A percentile compares a stretch with the other conserved stretches of the same genome.
These are phyloP conservation scores for Fraxinus latifolia DNA, from an alignment of 305 asterid species.

Conservation along the genomic window DNA sequence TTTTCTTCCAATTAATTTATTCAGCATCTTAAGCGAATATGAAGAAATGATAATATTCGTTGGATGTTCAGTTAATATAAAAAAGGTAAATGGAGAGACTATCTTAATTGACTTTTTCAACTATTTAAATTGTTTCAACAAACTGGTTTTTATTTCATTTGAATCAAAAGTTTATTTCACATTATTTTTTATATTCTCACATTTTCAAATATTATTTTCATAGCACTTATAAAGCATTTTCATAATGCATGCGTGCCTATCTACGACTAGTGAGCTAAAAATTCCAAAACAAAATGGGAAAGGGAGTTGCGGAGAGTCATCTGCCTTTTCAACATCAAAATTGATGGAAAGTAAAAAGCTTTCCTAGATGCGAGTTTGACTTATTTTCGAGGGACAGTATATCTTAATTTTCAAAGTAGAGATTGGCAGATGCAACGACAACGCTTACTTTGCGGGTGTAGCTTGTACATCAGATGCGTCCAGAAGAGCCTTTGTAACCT, in stretches of 20 bases:
- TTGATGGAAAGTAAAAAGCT: not conserved
- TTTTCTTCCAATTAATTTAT: no score
- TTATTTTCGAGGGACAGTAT: no score
- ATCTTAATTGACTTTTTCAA: no score
- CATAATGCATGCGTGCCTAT: not conserved
- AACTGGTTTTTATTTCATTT: no score
- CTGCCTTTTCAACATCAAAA: not conserved
- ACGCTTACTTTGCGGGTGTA: not conserved
- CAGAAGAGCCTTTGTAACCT: not conserved
- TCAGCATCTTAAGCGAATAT: no score
- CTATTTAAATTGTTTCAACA: no score
- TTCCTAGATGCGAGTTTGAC: not conserved
- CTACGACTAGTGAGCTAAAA: not conserved
- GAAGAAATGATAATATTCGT: no score
- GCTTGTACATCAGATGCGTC: not conserved
- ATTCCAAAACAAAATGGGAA: not conserved
- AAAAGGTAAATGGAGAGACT: no score
- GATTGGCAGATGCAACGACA: not conserved
- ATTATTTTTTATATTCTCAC: no score
- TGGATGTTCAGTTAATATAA: no score
- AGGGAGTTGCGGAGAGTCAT: not conserved
- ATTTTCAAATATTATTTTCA: no score
- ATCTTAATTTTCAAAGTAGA: not conserved
- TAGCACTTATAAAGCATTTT: not conserved
- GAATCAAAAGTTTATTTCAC: no score